Evolutionary conservation across 257 asterid species (phyloP).

Genomic region (Gentiana macrophylla): DNA sequence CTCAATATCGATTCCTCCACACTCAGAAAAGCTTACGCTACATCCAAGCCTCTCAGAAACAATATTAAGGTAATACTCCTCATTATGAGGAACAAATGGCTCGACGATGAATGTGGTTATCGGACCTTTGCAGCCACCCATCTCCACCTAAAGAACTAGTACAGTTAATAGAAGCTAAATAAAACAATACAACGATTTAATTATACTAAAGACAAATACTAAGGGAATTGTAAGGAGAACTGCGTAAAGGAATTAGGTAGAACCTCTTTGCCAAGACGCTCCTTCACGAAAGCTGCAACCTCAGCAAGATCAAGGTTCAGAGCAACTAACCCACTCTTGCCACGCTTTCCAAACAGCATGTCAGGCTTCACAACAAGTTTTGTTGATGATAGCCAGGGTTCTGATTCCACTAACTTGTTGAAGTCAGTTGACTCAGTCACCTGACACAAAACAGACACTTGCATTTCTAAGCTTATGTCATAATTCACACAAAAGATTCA

Average conservation of each 20-base stretch:
- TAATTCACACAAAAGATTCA: no score
- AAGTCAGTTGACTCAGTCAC: constrained; percentile 66
- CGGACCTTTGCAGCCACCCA: constrained; percentile 95
- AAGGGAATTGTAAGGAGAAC: neutral
- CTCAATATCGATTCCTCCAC: constrained; percentile 93
- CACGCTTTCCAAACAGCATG: constrained; percentile 92
- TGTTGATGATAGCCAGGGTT: constrained; percentile 83
- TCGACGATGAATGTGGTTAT: constrained; percentile 88
- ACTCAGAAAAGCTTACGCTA: constrained; percentile 90
- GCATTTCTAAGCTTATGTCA: no score
- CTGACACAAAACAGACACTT: constrained; percentile 12
- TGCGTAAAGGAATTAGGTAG: no score
- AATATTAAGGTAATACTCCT: constrained; percentile 73
- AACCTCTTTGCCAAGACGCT: constrained; percentile 86
- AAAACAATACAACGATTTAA: neutral
- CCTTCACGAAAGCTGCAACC: constrained; percentile 83
- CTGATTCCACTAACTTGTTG: constrained; percentile 63
- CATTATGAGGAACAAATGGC: constrained; percentile 83
- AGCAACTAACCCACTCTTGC: constrained; percentile 91
- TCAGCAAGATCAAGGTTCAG: constrained; percentile 71
- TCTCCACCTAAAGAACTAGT: constrained; percentile 54
- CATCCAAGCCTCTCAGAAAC: constrained; percentile 92
- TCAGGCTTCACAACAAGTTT: constrained; percentile 88
- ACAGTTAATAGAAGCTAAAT: constrained; percentile 7
- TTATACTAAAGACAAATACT: neutral